phyloP scores from a whole-genome alignment of 306 rosid species.

The Dryas drummondii region DNA sequence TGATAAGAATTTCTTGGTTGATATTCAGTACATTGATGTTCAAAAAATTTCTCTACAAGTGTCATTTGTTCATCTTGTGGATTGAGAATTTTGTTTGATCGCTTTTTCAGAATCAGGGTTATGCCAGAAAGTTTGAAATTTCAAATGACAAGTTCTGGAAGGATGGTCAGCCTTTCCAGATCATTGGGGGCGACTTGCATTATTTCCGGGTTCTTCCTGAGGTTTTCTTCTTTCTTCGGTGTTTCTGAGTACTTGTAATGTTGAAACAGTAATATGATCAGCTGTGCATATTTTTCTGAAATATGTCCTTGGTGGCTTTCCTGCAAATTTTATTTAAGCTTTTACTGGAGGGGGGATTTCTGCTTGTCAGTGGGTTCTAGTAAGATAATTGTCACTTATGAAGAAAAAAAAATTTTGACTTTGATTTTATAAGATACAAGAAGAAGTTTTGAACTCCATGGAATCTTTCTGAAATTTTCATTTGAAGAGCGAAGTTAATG shows the following conservation, averaged over 20 bases:
- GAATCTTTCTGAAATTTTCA: neutral
- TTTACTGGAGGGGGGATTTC: neutral
- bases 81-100: neutral
- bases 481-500: neutral
- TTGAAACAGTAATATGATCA: neutral
- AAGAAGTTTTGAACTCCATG: no score
- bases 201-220: conserved; percentile 89
- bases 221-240: conserved; percentile 41
- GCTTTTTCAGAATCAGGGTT: conserved; percentile 36
- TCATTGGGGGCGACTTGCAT: conserved; percentile 94
- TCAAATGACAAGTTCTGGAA: conserved; percentile 75
- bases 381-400: neutral
- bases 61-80: neutral
- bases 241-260: neutral
- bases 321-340: neutral
- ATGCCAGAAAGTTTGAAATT: conserved; percentile 59
- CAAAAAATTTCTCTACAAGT: neutral
- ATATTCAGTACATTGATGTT: neutral
- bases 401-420: neutral
- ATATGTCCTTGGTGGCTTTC: neutral
- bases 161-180: conserved; percentile 75
- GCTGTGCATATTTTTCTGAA: neutral
- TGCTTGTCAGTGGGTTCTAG: neutral
- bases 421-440: no score
- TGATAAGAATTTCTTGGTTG: neutral